phyloP scores from a whole-genome alignment of 2,329 filamentous ascomycete genomes.

The Pseudogymnoascus sp. region DNA sequence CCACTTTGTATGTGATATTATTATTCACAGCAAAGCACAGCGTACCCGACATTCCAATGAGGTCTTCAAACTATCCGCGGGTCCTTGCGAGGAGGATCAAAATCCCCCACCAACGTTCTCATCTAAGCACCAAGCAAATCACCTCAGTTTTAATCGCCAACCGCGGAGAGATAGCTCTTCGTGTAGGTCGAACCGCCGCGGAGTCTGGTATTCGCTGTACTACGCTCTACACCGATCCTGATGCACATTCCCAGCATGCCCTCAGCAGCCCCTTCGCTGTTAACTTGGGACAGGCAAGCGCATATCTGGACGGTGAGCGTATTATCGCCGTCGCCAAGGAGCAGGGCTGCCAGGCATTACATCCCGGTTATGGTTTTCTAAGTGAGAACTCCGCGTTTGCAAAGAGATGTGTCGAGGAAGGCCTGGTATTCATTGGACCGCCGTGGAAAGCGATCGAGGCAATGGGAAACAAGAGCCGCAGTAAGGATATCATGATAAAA shows the following conservation, averaged over 20 bases:
- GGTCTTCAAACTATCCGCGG: not conserved
- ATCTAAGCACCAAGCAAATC: conserved; percentile 37
- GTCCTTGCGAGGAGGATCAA: not conserved
- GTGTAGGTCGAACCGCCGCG: conserved; percentile 80
- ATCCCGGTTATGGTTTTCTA: conserved; percentile 93
- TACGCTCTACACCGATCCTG: conserved; percentile 89
- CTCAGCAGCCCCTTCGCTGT: conserved; percentile 75
- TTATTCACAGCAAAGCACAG: not conserved
- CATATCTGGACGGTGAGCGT: conserved; percentile 86
- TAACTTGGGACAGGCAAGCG: conserved; percentile 72
- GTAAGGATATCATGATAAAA: conserved; percentile 92
- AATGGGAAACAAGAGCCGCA: conserved; percentile 89
- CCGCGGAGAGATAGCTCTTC: conserved; percentile 90
- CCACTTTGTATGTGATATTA: not conserved
- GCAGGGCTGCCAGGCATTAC: conserved; percentile 80
- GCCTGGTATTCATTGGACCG: conserved; percentile 89
- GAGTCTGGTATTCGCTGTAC: conserved; percentile 87
- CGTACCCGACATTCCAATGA: not conserved
- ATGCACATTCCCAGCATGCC: conserved; percentile 80
- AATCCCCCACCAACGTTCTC: not conserved
- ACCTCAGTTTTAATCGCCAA: conserved; percentile 92
- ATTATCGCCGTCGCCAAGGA: conserved; percentile 84
- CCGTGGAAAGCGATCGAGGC: conserved; percentile 73
- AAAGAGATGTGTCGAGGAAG: conserved; percentile 76
- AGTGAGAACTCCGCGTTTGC: conserved; percentile 93